Base-by-base conservation (phyloP, 345 rosid species). In the Microthlaspi erraticum region DNA sequence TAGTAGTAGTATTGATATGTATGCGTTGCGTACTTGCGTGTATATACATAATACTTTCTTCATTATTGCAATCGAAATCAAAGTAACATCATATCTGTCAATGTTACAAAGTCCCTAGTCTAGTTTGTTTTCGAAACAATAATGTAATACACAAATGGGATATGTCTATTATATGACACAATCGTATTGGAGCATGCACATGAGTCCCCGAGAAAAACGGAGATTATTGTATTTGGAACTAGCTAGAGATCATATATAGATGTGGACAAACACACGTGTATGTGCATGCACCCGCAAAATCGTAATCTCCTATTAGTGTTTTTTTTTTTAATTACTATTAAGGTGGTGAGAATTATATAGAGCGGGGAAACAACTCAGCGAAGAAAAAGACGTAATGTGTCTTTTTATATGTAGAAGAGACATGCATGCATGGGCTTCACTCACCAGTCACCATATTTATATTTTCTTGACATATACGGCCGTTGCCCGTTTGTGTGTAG, bases 181-280 rank as follows among this genome's bases (percentile, higher is more conserved):
- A 54, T 74, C 42, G 64, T 10, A 67, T 60, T 33, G 61, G 33
- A 60, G 58, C 50, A 52, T 52, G 78, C 78, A 74, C 78, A 74
- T 67, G 78, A 74, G 57, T 42, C 68, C 69, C 78, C 78, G 63
- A 74, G 29, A 53, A 74, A 67, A 67, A 68, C 68, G 78, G 73
- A 67, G 57, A 43, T 53, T 60, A 60, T 74, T 42, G 56, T 52
- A 52, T 60, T 45, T 51, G 65, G 65, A 32, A 1, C 6, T 37
- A 54, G 2, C 55, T 52, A 23, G 32, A 52, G 63, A 42, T 10
- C 26, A 20, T 20, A n/a, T 2, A 16, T 36, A 52, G 69, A 75
- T 53, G 32, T 61, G 53, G 73, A 44, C 68, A 41, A 45, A 53
- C 59, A 68, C 78, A 75, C 79, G 74, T 75, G 74, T 68, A 52